These are phyloP conservation scores for Ophiocordyceps camponoti-saundersi DNA, from an alignment of 2,329 filamentous ascomycete species.

Conservation along the genomic window DNA sequence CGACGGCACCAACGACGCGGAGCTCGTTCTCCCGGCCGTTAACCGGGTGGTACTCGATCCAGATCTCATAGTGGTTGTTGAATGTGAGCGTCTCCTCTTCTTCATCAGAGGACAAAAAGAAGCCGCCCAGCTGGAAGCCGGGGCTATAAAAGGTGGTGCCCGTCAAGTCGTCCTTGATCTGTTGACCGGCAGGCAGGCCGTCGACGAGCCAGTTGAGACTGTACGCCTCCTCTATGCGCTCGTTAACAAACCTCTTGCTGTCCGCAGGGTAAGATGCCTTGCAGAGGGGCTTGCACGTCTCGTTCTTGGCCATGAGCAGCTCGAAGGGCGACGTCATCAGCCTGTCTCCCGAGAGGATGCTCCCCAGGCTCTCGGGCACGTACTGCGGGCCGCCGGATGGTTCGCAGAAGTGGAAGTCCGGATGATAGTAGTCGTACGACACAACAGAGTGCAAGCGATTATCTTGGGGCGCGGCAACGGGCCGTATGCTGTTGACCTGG, in stretches of 20 bases:
- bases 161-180: constrained; percentile 60
- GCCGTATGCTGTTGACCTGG: constrained; percentile 83
- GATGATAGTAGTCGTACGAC: constrained; percentile 91
- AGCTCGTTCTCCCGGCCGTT: constrained; percentile 48
- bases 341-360: constrained; percentile 91
- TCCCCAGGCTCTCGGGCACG: constrained; percentile 70
- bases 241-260: constrained; percentile 65
- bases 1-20: constrained; percentile 81
- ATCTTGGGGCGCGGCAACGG: constrained; percentile 60
- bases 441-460: constrained; percentile 79
- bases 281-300: constrained; percentile 75
- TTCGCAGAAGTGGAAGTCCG: constrained; percentile 72
- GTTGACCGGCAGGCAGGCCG: constrained; percentile 77
- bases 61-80: constrained; percentile 93
- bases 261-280: constrained; percentile 43
- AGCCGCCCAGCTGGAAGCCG: constrained; percentile 42
- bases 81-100: constrained; percentile 43
- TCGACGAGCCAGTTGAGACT: constrained; percentile 94
- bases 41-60: constrained; percentile 81
- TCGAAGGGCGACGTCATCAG: constrained; percentile 96
- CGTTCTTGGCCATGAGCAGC: constrained; percentile 70
- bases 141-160: constrained; percentile 75
- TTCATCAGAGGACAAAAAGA: constrained; percentile 42
- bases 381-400: constrained; percentile 61
- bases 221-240: constrained; percentile 68